Evolutionary conservation across 768 basidiomycete species (phyloP), one percentile per base, ranked within the genome.

Genomic region (Zangia roseola): DNA sequence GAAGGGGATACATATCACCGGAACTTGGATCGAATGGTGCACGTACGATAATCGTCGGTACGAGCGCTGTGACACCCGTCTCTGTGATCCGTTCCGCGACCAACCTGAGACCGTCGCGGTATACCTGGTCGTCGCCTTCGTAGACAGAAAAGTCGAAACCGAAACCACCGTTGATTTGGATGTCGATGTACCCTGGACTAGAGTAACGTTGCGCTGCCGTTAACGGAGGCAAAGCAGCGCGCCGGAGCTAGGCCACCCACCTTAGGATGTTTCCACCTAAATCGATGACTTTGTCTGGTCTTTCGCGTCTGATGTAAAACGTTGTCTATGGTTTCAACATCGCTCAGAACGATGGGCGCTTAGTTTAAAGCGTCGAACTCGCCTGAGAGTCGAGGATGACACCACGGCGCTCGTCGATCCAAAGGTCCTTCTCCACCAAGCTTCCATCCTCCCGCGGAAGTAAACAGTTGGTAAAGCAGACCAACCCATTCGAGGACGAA

Each of bases 121-220:
- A 94, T 6, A 70, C 71, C 31, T 82, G 74, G 44, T 88, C 86
- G 60, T 85, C 76, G 23, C 78, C 81, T 30, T 88, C 83, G 57
- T 86, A 90, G 16, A 91, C 80, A 12, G 90, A 91, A 60, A 93
- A 92, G 65, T 92, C 90, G 61, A 91, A 88, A 25, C 85, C 83
- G 63, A 90, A 93, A 5, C 84, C 92, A 30, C 93, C 93, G 55
- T 95, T 94, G 53, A 95, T 84, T 60, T 95, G 93, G 16, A 87
- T 81, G 69, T 94, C 93, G 42, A 94, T 77, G 59, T 86, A 80
- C 13, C 92, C 92, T 3, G 92, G 92, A 63, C 89, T 91, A 55
- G 14, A 46, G 50, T 26, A 14, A 21, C 17, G 37, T 57, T 19
- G 47, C 38, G 24, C 23, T 19, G 16, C 20, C 40, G 34, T 59